Conservation (phyloP, 352 stramenopile species). For the Globisporangium recalcitrans region DNA sequence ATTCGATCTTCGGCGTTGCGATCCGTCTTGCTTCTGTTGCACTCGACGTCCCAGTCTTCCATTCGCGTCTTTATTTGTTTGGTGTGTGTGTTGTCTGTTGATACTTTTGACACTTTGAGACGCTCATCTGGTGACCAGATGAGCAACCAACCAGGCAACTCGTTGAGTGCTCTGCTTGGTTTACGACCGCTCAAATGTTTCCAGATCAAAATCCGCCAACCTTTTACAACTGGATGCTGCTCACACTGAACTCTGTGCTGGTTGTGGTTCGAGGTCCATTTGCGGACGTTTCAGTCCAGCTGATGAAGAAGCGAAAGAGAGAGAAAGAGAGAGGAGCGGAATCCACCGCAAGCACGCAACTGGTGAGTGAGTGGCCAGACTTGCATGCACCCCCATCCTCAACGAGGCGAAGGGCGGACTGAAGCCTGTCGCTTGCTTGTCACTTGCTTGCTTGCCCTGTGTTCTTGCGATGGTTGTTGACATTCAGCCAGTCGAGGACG, state of each 20-base stretch:
- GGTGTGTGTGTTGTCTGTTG: too few relatives aligned
- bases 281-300: conserved; percentile 4
- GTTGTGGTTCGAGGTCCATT: neutral
- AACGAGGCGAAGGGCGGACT: neutral
- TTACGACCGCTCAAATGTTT: too few relatives aligned
- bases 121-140: too few relatives aligned
- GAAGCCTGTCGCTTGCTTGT: neutral
- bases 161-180: too few relatives aligned
- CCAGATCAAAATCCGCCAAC: neutral
- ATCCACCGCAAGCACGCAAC: neutral
- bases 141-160: too few relatives aligned
- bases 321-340: neutral
- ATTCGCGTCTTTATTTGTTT: too few relatives aligned
- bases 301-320: neutral
- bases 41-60: too few relatives aligned
- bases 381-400: neutral
- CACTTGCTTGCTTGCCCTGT: neutral
- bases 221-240: neutral
- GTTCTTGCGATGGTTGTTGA: neutral
- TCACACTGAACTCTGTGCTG: neutral
- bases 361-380: neutral
- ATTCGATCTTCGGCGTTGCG: too few relatives aligned
- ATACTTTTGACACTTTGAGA: too few relatives aligned
- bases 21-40: neutral
- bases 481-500: conserved; percentile 8